Conservation (phyloP, 176 grass and related monocot genomes). For the Cocos nucifera region DNA sequence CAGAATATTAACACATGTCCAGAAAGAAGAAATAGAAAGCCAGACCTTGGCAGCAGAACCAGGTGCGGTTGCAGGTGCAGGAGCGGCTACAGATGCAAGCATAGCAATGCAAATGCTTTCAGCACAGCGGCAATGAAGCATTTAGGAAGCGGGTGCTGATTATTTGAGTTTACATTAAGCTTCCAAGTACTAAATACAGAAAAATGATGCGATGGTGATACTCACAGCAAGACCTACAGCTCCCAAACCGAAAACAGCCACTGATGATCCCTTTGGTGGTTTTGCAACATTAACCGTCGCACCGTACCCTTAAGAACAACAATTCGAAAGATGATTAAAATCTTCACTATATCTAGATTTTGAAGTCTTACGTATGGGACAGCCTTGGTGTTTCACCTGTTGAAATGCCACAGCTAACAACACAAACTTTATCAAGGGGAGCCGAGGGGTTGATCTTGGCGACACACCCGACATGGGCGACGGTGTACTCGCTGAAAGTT, state of each 20-base stretch:
- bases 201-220: not conserved
- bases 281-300: constrained; percentile 81
- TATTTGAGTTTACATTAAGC: too few species aligned
- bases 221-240: constrained; percentile 83
- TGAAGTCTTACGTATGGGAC: too few species aligned
- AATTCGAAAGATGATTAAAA: not conserved
- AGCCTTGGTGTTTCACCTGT: constrained; percentile 33
- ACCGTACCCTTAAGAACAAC: constrained; percentile 39
- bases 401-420: constrained; percentile 71
- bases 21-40: too few species aligned
- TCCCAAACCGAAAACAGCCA: constrained; percentile 80
- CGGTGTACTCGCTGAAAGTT: constrained; percentile 89
- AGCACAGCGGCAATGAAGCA: too few species aligned
- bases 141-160: too few species aligned
- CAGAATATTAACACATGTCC: not conserved
- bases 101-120: too few species aligned
- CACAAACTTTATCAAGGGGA: constrained; percentile 75
- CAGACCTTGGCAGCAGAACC: too few species aligned
- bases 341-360: constrained; percentile 14
- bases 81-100: too few species aligned
- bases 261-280: constrained; percentile 43
- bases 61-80: too few species aligned
- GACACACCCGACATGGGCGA: constrained; percentile 61
- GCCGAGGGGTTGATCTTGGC: constrained; percentile 63
- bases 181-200: too few species aligned